phyloP scores from a whole-genome alignment of 805 yeast species.

The Cyberlindnera euphorbiae region DNA sequence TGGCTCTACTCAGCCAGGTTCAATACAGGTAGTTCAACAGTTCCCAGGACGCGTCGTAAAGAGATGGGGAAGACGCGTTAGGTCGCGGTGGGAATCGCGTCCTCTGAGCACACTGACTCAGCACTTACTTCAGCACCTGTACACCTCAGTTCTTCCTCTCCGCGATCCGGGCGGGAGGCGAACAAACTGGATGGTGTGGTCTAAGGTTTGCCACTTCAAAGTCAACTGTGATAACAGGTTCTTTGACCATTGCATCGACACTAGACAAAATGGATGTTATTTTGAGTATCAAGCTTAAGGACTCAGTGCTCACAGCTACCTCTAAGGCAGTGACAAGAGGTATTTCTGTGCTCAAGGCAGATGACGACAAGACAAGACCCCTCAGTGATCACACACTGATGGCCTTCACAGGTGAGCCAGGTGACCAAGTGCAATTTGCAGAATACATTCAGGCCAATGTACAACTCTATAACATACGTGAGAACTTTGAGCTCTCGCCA shows the following conservation, averaged over 20 bases:
- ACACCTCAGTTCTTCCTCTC: no score
- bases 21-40: no score
- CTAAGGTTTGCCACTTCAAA: slow-evolving; percentile 2
- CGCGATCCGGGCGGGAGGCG: slow-evolving; percentile 8
- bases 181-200: background rate
- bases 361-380: slow-evolving; percentile 75
- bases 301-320: slow-evolving; percentile 85
- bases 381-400: slow-evolving; percentile 73
- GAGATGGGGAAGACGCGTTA: slow-evolving; percentile 5
- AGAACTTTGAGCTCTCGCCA: slow-evolving; percentile 75
- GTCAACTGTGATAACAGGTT: background rate
- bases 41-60: no score
- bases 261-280: slow-evolving; percentile 70
- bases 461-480: slow-evolving; percentile 82
- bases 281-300: slow-evolving; percentile 78
- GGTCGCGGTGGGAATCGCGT: background rate
- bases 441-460: slow-evolving; percentile 92
- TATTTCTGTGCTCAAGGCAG: slow-evolving; percentile 69
- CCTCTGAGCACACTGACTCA: no score
- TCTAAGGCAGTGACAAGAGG: slow-evolving; percentile 93
- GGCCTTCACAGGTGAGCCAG: slow-evolving; percentile 94
- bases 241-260: background rate
- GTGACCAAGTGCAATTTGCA: slow-evolving; percentile 86
- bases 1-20: no score
- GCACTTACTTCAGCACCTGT: no score